Base-by-base conservation (phyloP, 1,139 yeast genomes). In the Saccharomyces pastorianus region DNA sequence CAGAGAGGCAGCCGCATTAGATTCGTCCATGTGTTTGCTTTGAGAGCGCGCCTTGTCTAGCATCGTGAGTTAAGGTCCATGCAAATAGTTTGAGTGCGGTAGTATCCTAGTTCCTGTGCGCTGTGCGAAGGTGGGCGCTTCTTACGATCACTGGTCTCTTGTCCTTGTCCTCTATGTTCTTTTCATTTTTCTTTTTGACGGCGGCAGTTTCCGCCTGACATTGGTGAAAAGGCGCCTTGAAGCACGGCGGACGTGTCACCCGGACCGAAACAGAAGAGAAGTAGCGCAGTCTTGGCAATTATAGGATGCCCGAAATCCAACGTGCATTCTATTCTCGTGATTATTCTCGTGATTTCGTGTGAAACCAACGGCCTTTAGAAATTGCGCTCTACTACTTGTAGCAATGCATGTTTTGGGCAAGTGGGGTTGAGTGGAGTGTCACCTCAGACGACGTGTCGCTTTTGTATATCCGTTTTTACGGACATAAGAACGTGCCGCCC, bases 41-140 rank as follows among this genome's bases (percentile, higher is more conserved):
- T 26, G 48, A 46, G 32, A 14, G 20, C 31, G 32, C 29, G 32
- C 48, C 32, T 26, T 26, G 48, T 28, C 32, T 46, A 26, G 32
- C 48, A 28, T 28, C 20, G 48, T 46, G 29, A 20, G 32, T 9
- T 26, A 28, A 9, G 32, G 48, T 29, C 32, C 32, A 46, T 46
- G 32, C 48, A 28, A 26, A 11, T 26, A 3, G n/a, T n/a, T n/a
- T 17, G 17, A 14, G 6, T 26, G 48, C 32, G 29, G 48, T 46
- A 14, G 32, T 26, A 8, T 28, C 20, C 14, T 27, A 17, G 48
- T 27, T 46, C 20, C 14, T 28, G 48, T 14, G 48, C 32, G 48
- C 23, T 46, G 48, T 26, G 48, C 48, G 48, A n/a, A 13, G 48
- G 32, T 46, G 48, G 32, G 32, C 48, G 48, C 48, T 46, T 46